Evolutionary conservation across 108 stramenopile species (phyloP).

Genomic region (Discostella pseudostelligera): DNA sequence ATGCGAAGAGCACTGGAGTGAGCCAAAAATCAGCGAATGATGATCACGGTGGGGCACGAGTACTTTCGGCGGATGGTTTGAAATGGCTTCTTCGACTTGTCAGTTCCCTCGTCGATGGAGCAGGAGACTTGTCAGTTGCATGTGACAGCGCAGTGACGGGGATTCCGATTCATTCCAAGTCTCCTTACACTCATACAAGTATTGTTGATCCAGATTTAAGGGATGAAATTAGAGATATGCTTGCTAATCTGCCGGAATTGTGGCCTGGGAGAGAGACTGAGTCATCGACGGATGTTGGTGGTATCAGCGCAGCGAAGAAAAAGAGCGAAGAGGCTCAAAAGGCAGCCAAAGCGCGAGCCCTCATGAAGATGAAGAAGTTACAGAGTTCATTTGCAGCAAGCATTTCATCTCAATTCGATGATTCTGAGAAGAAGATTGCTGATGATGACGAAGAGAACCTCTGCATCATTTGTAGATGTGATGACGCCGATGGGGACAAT

Average conservation of each 20-base stretch:
- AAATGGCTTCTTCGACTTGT: conserved; percentile 87
- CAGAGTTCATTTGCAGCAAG: conserved; percentile 78
- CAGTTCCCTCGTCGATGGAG: conserved; percentile 77
- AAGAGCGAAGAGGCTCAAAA: conserved; percentile 76
- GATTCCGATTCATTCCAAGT: conserved; percentile 41
- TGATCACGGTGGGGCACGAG: conserved; percentile 82
- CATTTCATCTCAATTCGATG: conserved; percentile 55
- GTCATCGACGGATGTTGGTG: conserved; percentile 28
- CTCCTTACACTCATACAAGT: conserved; percentile 17
- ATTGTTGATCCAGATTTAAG: conserved; percentile 54
- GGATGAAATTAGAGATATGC: conserved; percentile 61
- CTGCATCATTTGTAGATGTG: conserved; percentile 90
- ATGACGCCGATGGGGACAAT: conserved; percentile 84
- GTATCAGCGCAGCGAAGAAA: conserved; percentile 37
- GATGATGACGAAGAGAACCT: conserved; percentile 72
- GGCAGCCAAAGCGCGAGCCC: conserved; percentile 73
- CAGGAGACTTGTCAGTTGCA: conserved; percentile 64
- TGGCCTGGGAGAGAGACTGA: conserved; percentile 64
- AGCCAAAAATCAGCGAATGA: conserved; percentile 47
- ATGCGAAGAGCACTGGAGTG: conserved; percentile 39
- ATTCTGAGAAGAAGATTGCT: conserved; percentile 39
- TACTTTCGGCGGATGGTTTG: conserved; percentile 72
- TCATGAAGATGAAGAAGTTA: conserved; percentile 79
- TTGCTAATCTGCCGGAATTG: conserved; percentile 66
- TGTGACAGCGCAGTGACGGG: conserved; percentile 71